phyloP scores from a whole-genome alignment of 2,329 filamentous ascomycete genomes.

The Hypoxylon sp. region DNA sequence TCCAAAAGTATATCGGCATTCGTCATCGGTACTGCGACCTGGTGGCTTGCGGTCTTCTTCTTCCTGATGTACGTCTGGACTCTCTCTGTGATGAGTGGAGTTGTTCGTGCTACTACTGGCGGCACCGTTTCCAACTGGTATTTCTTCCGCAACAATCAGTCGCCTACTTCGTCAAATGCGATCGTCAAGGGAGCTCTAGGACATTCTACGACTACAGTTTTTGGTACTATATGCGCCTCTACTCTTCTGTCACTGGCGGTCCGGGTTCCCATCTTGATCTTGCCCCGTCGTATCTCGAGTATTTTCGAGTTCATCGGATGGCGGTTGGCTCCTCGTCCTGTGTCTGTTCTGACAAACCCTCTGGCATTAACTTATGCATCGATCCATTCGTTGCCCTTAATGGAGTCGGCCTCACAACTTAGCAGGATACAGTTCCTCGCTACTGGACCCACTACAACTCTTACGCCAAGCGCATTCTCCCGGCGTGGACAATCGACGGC shows the following conservation, averaged over 20 bases:
- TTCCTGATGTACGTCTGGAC: conserved; percentile 97
- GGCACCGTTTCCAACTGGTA: conserved; percentile 99
- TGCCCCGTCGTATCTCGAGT: conserved; percentile 76
- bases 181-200: conserved; percentile 85
- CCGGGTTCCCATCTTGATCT: conserved; percentile 84
- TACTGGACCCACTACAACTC: conserved; percentile 78
- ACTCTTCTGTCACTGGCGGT: conserved; percentile 84
- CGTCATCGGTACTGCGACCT: conserved; percentile 87
- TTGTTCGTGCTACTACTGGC: conserved; percentile 91
- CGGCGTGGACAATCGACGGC: conserved; percentile 57
- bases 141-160: conserved; percentile 89
- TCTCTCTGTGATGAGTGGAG: conserved; percentile 84
- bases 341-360: conserved; percentile 89
- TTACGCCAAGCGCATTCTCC: conserved; percentile 68
- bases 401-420: conserved; percentile 81
- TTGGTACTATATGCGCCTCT: conserved; percentile 91
- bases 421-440: conserved; percentile 86
- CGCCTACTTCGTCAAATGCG: conserved; percentile 80
- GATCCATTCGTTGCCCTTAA: conserved; percentile 89
- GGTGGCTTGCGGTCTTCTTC: conserved; percentile 95
- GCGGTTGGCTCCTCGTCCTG: conserved; percentile 84
- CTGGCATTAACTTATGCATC: conserved; percentile 92
- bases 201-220: conserved; percentile 87
- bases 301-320: conserved; percentile 80
- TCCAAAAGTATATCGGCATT: conserved; percentile 73